Base-by-base conservation (phyloP, 345 rosid species). In the Hibiscus mutabilis region DNA sequence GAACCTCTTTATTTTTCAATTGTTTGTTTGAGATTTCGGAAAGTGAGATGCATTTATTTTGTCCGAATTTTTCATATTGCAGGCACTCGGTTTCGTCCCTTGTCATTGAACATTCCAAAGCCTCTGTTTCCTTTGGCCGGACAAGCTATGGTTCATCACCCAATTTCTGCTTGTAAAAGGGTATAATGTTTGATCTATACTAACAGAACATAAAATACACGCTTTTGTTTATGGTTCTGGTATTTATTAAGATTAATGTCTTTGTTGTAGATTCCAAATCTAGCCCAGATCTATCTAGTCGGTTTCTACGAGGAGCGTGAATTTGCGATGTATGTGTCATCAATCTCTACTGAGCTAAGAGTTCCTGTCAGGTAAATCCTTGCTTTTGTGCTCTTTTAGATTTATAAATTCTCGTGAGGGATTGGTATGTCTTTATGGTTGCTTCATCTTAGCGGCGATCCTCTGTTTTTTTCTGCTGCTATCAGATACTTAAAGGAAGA, bases 101-200 rank as follows among this genome's bases (percentile, higher is more conserved):
- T 94, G 83, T 94, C 98, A 1, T 73, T 94, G 85, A 90, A 94
- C 78, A 79, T 91, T 66, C 89, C 96, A 24, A 94, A 94, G 86
- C 96, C 97, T 68, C 86, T 91, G 58, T 91, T 91, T 81, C 97
- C 97, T 56, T 78, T 91, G 67, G 98, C 95, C 0, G 96, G 97
- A 63, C 96, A 89, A 70, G 91, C 97, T 71, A 94, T 94, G 97
- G 96, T 94, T 78, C 96, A 94, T 76, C 98, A 91, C 78, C 98
- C 98, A 0, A 94, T 94, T 73, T 88, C 97, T 73, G 98, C 97
- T 81, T 94, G 98, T 76, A 94, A 88, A 84, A 88, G 83, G 86
- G 98, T 93, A 82, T 24, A 61, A 61, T n/a, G 71, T 51, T 70
- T 57, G 56, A 77, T 51, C 57, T 44, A 56, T 44, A 56, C 35